Percentiles rank a stretch among this genome's conserved stretches.
These are phyloP conservation scores for Iris macrosiphon DNA, from an alignment of 106 monocot species.

Conservation along the genomic window DNA sequence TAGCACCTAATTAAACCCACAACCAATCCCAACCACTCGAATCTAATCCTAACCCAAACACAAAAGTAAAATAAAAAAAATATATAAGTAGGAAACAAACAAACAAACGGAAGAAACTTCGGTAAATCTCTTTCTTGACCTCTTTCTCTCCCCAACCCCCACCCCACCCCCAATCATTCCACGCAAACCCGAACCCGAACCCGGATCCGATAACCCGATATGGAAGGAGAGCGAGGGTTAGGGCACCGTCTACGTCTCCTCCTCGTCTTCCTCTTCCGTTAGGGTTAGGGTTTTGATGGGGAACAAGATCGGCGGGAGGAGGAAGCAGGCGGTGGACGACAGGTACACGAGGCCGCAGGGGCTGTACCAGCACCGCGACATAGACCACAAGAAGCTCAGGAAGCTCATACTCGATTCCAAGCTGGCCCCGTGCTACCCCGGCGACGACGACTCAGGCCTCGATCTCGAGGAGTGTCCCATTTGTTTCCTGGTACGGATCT, in stretches of 20 bases:
- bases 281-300: conserved; percentile 40
- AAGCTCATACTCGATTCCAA: conserved; percentile 83
- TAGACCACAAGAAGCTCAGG: conserved; percentile 75
- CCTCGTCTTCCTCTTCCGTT: too few species aligned
- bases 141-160: background rate
- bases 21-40: too few species aligned
- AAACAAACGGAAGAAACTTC: background rate
- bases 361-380: conserved; percentile 56
- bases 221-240: too few species aligned
- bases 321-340: conserved; percentile 62
- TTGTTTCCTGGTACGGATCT: conserved; percentile 69
- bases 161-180: background rate
- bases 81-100: too few species aligned
- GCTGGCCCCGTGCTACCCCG: conserved; percentile 85
- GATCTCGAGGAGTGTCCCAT: conserved; percentile 92
- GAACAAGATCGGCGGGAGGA: conserved; percentile 66
- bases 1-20: too few species aligned
- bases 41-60: too few species aligned
- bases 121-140: conserved; percentile 2
- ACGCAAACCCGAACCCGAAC: background rate
- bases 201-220: too few species aligned
- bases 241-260: too few species aligned
- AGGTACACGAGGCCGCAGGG: conserved; percentile 89
- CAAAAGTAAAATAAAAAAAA: too few species aligned
- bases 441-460: conserved; percentile 40